Base-by-base conservation (phyloP, 2,329 filamentous ascomycete species). In the Fusarium foetens region DNA sequence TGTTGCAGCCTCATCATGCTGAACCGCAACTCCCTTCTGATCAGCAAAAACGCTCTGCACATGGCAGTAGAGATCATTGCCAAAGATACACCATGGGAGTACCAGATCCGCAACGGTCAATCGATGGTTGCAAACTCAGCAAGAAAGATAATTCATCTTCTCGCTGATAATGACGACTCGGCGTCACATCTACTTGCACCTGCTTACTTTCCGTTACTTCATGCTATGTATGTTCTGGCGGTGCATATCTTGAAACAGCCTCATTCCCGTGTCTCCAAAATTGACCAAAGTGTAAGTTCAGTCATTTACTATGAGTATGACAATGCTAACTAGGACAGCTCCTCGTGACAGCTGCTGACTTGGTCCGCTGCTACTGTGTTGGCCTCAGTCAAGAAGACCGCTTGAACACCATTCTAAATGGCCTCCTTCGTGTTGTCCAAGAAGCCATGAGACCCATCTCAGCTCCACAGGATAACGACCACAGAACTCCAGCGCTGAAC, bases 31-130 rank as follows among this genome's bases (percentile, higher is more conserved):
- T 52, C 45, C 0, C 53, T 66, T 1, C n/a, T 66, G 0, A 66
- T 66, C 1, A 66, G 64, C 5, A 66, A 66, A 8, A 41, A 66
- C 4, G 62, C 64, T 0, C 36, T 66, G 0, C 54, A 66, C 29
- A 66, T 52, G 31, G 64, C 64, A 1, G 62, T 66, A 1, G 64
- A 66, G 5, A 49, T 66, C 3, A 66, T 66, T 2, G 64, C 64
- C 0, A 66, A 66, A 3, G 62, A 58, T 1, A 66, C 39, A 13
- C 53, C 62, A 0, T 66, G 64, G 64, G 64, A 66, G 2, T 39
- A 46, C 12, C 33, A 42, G 1, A 66, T 66, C 2, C 52, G 64
- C 3, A 66, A 66, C 1, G 64, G 64, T 0, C 64, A 66, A 38
- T 66, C 62, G 0, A 66, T 66, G 62, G 64, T 52, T 0, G 62